Evolutionary conservation across 768 basidiomycete species (phyloP).

Genomic region (Hemileccinum impolitum): DNA sequence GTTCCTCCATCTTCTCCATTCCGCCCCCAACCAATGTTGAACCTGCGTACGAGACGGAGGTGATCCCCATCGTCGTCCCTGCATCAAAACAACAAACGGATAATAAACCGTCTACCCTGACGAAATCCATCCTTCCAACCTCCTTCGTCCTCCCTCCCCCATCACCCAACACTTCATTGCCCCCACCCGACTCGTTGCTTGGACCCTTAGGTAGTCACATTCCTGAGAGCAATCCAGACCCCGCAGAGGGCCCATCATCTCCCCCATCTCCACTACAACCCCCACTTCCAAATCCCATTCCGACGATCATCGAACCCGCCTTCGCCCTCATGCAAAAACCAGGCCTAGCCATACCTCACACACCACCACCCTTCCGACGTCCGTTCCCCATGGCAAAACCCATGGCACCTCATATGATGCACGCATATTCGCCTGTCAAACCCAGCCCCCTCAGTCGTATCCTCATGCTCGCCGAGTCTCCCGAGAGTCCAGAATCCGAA

Average conservation of each 20-base stretch:
- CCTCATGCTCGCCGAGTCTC: slow-evolving; percentile 65
- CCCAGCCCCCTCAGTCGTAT: slow-evolving; percentile 82
- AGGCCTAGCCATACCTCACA: slow-evolving; percentile 11
- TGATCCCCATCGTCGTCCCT: slow-evolving; percentile 35
- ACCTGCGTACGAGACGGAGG: slow-evolving; percentile 52
- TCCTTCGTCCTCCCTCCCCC: slow-evolving; percentile 79
- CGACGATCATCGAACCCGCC: slow-evolving; percentile 19
- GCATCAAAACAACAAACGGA: slow-evolving; percentile 26
- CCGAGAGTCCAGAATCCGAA: slow-evolving; percentile 35
- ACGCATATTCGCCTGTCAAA: slow-evolving; percentile 78
- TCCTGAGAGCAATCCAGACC: slow-evolving; percentile 6
- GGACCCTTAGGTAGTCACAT: slow-evolving; percentile 21
- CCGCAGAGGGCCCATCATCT: not conserved
- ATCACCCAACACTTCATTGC: slow-evolving; percentile 63
- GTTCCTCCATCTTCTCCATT: slow-evolving; percentile 41
- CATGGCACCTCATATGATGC: slow-evolving; percentile 62
- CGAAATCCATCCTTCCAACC: slow-evolving; percentile 56
- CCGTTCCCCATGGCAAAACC: slow-evolving; percentile 74
- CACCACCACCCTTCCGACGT: slow-evolving; percentile 30
- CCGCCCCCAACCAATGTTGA: slow-evolving; percentile 34
- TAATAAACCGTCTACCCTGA: slow-evolving; percentile 22
- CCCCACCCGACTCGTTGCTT: slow-evolving; percentile 40
- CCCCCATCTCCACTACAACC: not conserved
- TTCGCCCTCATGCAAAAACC: slow-evolving; percentile 6
- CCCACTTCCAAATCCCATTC: slow-evolving; percentile 14